Conservation (phyloP, 164 flowering plant genomes). For the Litsea cubeba region DNA sequence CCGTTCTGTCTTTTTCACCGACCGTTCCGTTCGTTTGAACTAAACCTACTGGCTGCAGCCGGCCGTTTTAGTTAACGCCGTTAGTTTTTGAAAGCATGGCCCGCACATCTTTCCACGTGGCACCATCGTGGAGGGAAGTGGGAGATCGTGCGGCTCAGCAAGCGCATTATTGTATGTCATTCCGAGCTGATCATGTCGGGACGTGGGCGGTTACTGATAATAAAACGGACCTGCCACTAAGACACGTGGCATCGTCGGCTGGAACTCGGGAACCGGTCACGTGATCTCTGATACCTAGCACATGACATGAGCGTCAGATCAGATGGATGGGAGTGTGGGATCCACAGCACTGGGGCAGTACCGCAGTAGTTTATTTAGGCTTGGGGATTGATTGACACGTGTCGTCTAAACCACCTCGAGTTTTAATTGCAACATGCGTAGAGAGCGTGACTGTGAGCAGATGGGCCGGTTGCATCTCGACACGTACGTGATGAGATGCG, state of each 20-base stretch:
- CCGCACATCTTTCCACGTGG: background rate
- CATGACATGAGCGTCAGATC: slow-evolving; percentile 18
- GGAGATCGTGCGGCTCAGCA: slow-evolving; percentile 9
- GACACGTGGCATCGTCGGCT: slow-evolving; percentile 9
- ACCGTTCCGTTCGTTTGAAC: background rate
- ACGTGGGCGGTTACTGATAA: slow-evolving; percentile 4
- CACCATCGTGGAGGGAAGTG: slow-evolving; percentile 4
- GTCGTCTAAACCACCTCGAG: background rate
- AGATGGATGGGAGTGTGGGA: too few species aligned
- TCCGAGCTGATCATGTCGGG: slow-evolving; percentile 1
- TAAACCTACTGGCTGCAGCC: background rate
- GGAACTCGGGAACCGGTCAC: slow-evolving; percentile 5
- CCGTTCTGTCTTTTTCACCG: slow-evolving; percentile 6
- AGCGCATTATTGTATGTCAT: background rate
- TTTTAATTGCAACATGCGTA: too few species aligned
- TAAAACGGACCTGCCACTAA: slow-evolving; percentile 1
- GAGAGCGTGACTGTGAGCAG: background rate
- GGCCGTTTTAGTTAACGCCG: background rate
- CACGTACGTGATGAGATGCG: too few species aligned
- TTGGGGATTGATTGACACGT: background rate
- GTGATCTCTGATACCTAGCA: slow-evolving; percentile 19
- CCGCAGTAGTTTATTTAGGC: background rate
- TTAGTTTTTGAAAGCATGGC: background rate
- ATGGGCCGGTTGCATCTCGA: too few species aligned
- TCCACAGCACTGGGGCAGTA: background rate